Evolutionary conservation across 306 rosid genomes (phyloP), one percentile per base, ranked within the genome.

Genomic region (Vicia villosa): DNA sequence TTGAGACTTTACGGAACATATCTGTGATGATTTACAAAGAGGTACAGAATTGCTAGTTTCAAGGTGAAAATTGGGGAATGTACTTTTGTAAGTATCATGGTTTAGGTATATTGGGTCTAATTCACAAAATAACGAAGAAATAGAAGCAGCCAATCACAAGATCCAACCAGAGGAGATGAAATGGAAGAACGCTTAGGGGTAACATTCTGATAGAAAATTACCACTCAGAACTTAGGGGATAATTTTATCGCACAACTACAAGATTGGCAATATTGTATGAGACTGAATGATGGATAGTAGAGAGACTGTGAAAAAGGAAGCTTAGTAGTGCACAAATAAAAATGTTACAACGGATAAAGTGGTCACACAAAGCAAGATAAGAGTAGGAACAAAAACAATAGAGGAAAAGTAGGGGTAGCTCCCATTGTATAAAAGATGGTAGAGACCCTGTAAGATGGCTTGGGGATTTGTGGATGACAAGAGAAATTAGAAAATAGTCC

Each of bases 51-150:
- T 55, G 37, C 34, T 12, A 55, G 17, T 24, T 55, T 55, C 8
- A 16, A 55, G 61, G 61, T 24, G n/a, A 55, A 54, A 55, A 55
- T 55, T 5, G 36, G 61, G 5, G 37, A 55, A 24, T 22, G 61
- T 24, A 22, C 61, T 24, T 21, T 13, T 22, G 10, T 21, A 55
- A 22, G 61, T 24, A 22, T 13, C 10, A 5, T 55, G 37, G 9
- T 24, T 24, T 24, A 55, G 10, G 16, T 55, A 55, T 24, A 55
- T 10, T 5, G 10, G 61, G 17, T 55, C 17, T 22, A 55, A 21
- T 55, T 22, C 4, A 24, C 16, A 55, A 55, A 55, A 11, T 12
- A 55, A 55, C 24, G 8, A 24, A 24, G 60, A 24, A 55, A 55
- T 5, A 24, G 36, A 24, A 54, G 17, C 22, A 12, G 16, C 26